These are phyloP conservation scores for Fusarium coicis DNA, from an alignment of 2,329 filamentous ascomycete species.

Conservation along the genomic window DNA sequence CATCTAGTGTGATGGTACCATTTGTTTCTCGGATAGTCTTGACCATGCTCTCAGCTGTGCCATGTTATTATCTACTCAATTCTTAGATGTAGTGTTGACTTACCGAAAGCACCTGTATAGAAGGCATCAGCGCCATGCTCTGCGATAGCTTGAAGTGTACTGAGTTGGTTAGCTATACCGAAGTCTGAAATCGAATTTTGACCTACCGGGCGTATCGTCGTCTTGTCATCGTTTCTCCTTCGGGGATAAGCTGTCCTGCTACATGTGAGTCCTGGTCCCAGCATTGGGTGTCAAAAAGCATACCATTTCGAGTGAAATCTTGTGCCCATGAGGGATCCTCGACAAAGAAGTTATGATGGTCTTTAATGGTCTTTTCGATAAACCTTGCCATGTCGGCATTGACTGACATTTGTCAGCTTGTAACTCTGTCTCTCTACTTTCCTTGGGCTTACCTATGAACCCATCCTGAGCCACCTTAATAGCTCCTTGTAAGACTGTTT, in stretches of 20 bases:
- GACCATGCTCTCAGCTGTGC: constrained; percentile 77
- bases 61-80: constrained; percentile 12
- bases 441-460: constrained; percentile 61
- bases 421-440: not conserved
- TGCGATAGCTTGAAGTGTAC: constrained; percentile 81
- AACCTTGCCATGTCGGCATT: constrained; percentile 79
- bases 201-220: constrained; percentile 75
- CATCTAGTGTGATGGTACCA: constrained; percentile 86
- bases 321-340: constrained; percentile 83
- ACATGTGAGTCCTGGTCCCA: not conserved
- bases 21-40: constrained; percentile 72
- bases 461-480: constrained; percentile 78
- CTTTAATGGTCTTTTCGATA: constrained; percentile 65
- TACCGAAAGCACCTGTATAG: constrained; percentile 74
- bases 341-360: constrained; percentile 70
- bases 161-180: constrained; percentile 30
- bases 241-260: constrained; percentile 69
- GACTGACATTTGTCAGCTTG: constrained; percentile 55
- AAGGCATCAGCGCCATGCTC: constrained; percentile 77
- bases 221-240: constrained; percentile 83
- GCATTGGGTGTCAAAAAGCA: not conserved
- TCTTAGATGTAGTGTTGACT: not conserved
- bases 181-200: not conserved
- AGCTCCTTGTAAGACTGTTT: constrained; percentile 77
- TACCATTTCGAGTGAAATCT: constrained; percentile 86